These are phyloP conservation scores for Verbena officinalis DNA, from an alignment of 257 asterid genomes.

Conservation along the genomic window DNA sequence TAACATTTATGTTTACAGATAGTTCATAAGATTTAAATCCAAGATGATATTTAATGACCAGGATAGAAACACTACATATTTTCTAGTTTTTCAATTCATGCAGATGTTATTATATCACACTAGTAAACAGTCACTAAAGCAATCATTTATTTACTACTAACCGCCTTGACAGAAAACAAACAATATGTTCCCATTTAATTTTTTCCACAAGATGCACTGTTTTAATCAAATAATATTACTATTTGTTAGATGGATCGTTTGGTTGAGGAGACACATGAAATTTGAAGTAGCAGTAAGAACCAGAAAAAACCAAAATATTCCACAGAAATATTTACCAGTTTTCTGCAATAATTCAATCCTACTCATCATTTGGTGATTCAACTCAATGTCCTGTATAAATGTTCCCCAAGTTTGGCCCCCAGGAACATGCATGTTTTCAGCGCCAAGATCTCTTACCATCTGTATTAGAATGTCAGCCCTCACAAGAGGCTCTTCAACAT, in stretches of 20 bases:
- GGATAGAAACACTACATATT: not conserved
- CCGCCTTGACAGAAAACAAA: not conserved
- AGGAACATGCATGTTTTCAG: conserved; percentile 35
- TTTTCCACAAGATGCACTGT: not conserved
- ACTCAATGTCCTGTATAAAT: conserved; percentile 70
- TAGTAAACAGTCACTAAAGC: not conserved
- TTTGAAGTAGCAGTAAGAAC: not conserved
- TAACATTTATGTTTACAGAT: no score
- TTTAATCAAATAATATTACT: not conserved
- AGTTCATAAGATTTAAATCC: not conserved
- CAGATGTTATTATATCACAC: not conserved
- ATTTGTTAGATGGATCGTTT: not conserved
- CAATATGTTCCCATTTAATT: not conserved
- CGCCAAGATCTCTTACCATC: conserved; percentile 64
- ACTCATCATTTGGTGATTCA: conserved; percentile 65
- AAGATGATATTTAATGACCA: not conserved
- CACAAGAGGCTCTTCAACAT: conserved; percentile 81
- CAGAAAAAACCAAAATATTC: not conserved
- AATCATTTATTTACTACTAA: not conserved
- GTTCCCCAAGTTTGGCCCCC: conserved; percentile 54
- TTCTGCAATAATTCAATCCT: conserved; percentile 59
- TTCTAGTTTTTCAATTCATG: not conserved
- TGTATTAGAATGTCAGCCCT: conserved; percentile 86
- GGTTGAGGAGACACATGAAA: conserved; percentile 1
- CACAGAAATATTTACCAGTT: conserved; percentile 50